Evolutionary conservation across 2,329 filamentous ascomycete species (phyloP), one percentile per base, ranked within the genome.

Genomic region (Fusarium dimerum): DNA sequence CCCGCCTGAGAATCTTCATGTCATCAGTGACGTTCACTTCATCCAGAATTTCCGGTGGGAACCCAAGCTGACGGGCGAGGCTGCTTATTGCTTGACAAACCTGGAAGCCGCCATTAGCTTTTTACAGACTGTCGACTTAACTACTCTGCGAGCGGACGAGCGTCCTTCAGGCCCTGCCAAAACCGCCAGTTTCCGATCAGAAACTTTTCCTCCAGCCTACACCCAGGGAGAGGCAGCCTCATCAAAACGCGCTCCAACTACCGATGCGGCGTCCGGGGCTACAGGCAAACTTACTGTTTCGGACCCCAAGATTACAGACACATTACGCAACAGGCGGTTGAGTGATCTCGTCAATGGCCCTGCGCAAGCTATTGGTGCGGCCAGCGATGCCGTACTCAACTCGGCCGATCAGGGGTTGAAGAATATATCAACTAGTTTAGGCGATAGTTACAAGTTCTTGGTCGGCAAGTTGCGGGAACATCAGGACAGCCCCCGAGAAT

Each of bases 11-110:
- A 84, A 87, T 34, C 86, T 97, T 44, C 90, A 92, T 69, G 88
- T 92, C 50, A 91, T 96, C 66, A 97, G 93, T 76, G 95, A 99
- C 69, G 78, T 95, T n/a, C 85, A 89, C 62, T 99, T 97, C 69
- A 92, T 97, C 60, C 92, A 97, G 68, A 80, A 89, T 56, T 99
- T 99, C 69, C 85, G 94, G 50, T 90, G 90, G 69, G 84, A 90
- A 47, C 86, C 79, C 58, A 96, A 93, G 65, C 83, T 97, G 38
- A 91, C 95, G 51, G 94, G 94, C 15, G 94, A 99, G 72, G 89
- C 92, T 12, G 92, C 94, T 1, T 99, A 99, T 71, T 97, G 94
- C 66, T 78, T 99, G 51, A 97, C 95, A 40, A 99, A 96, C 62
- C 81, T 99, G 1, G 94, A 99, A 72, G 94, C 94, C 16, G 89